Conservation (phyloP, 768 basidiomycete species). For the Rhodosporidiobolus sp. region DNA sequence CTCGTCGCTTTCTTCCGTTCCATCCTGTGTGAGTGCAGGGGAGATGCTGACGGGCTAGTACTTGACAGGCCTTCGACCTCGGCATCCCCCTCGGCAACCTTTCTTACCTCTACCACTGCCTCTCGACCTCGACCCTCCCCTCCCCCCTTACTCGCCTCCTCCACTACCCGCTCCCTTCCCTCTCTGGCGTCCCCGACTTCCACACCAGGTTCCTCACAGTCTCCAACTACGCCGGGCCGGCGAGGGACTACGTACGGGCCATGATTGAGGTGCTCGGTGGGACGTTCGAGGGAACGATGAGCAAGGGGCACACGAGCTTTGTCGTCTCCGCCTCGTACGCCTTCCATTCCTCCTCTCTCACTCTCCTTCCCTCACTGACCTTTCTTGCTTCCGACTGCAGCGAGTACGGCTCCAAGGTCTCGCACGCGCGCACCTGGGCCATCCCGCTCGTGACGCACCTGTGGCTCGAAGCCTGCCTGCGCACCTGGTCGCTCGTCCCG, state of each 20-base stretch:
- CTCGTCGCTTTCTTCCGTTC: background rate
- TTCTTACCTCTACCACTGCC: slow-evolving; percentile 77
- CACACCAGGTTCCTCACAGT: slow-evolving; percentile 66
- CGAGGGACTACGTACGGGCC: slow-evolving; percentile 82
- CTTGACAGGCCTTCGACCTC: slow-evolving; percentile 59
- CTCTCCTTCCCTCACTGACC: no score
- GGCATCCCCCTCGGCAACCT: slow-evolving; percentile 71
- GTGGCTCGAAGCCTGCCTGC: slow-evolving; percentile 88
- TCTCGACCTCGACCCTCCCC: slow-evolving; percentile 49
- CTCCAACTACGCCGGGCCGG: slow-evolving; percentile 82
- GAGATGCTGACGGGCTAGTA: background rate
- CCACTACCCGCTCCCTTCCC: slow-evolving; percentile 60
- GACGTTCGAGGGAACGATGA: slow-evolving; percentile 77
- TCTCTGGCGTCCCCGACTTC: slow-evolving; percentile 2
- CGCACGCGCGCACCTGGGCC: slow-evolving; percentile 71
- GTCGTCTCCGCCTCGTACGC: slow-evolving; percentile 81
- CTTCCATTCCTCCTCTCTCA: background rate
- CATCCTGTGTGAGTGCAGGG: background rate
- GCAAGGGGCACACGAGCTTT: slow-evolving; percentile 63
- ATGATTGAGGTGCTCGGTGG: slow-evolving; percentile 74
- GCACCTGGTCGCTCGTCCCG: slow-evolving; percentile 58
- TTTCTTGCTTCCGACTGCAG: slow-evolving; percentile 22
- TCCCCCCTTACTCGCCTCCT: slow-evolving; percentile 66
- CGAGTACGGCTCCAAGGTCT: slow-evolving; percentile 59
- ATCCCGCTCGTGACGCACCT: slow-evolving; percentile 83